phyloP scores from a whole-genome alignment of 305 asterid genomes.

The Fraxinus baroniana region DNA sequence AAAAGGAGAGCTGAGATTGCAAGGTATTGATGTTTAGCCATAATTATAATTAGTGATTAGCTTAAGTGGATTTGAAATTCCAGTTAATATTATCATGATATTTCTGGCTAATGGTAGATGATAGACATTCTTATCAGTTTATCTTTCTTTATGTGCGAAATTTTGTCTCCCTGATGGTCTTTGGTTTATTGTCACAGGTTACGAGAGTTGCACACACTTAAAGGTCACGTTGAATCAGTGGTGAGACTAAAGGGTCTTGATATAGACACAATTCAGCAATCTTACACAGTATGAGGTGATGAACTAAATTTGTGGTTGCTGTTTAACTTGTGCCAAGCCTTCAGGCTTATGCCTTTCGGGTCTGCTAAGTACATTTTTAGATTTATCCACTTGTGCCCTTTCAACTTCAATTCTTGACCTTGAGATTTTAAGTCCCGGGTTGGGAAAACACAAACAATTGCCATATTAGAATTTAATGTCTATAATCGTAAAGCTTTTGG shows the following conservation, averaged over 20 bases:
- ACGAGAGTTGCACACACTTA: conserved; percentile 81
- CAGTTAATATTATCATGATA: background rate
- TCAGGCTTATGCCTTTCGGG: background rate
- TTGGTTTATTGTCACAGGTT: conserved; percentile 38
- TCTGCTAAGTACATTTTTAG: conserved; percentile 25
- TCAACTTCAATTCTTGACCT: conserved; percentile 3
- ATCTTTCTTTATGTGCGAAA: background rate
- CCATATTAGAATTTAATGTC: conserved; percentile 29
- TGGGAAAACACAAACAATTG: conserved; percentile 20
- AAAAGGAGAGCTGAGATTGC: conserved; percentile 97
- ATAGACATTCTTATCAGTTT: background rate
- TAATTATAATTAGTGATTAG: background rate
- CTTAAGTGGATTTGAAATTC: background rate
- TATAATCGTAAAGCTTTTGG: conserved; percentile 23
- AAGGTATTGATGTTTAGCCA: conserved; percentile 42
- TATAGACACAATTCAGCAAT: conserved; percentile 89
- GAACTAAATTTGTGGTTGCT: conserved; percentile 16
- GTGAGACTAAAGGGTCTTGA: conserved; percentile 95
- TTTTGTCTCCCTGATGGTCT: background rate
- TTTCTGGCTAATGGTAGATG: background rate
- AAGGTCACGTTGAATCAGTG: conserved; percentile 97
- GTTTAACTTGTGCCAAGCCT: conserved; percentile 11
- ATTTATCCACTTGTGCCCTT: conserved; percentile 15
- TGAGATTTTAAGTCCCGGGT: conserved; percentile 23
- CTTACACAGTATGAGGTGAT: conserved; percentile 77